Conservation (phyloP, 2,329 filamentous ascomycete species). For the Calonectria ilicicola region DNA sequence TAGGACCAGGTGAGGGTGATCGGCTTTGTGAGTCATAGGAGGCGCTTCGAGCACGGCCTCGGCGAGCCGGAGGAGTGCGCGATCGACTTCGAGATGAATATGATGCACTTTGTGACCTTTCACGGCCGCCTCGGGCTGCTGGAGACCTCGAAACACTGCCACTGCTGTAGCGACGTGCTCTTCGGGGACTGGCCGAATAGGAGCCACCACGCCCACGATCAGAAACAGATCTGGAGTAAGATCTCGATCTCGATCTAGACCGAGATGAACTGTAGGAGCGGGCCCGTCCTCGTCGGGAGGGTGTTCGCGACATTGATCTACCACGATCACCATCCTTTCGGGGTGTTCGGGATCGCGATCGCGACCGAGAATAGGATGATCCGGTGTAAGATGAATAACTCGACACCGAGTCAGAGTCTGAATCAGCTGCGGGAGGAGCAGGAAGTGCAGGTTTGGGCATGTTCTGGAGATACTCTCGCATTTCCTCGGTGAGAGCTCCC, state of each 20-base stretch:
- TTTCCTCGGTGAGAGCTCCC: conserved; percentile 93
- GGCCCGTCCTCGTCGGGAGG: conserved; percentile 40
- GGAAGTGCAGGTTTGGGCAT: conserved; percentile 87
- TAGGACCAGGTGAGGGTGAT: conserved; percentile 36
- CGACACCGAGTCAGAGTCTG: conserved; percentile 78
- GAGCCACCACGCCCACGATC: conserved; percentile 39
- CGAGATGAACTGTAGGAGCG: conserved; percentile 46
- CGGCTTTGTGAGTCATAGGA: conserved; percentile 37
- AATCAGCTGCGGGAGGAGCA: conserved; percentile 71
- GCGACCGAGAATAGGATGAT: conserved; percentile 68
- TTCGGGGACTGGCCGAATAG: conserved; percentile 46
- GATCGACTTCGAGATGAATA: conserved; percentile 49
- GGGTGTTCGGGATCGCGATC: conserved; percentile 58
- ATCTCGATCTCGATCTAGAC: conserved; percentile 60
- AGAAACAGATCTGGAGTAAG: conserved; percentile 58
- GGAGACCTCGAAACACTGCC: conserved; percentile 46
- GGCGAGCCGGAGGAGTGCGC: conserved; percentile 40
- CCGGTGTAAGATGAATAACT: conserved; percentile 83
- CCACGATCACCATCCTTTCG: conserved; percentile 40
- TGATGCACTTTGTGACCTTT: conserved; percentile 43
- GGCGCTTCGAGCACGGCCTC: conserved; percentile 33
- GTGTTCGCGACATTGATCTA: conserved; percentile 45
- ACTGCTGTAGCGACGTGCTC: conserved; percentile 38
- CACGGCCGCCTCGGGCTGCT: conserved; percentile 42
- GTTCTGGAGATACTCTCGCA: conserved; percentile 91